Evolutionary conservation across 2,329 filamentous ascomycete species (phyloP).

Genomic region (Cladosporium sp.): DNA sequence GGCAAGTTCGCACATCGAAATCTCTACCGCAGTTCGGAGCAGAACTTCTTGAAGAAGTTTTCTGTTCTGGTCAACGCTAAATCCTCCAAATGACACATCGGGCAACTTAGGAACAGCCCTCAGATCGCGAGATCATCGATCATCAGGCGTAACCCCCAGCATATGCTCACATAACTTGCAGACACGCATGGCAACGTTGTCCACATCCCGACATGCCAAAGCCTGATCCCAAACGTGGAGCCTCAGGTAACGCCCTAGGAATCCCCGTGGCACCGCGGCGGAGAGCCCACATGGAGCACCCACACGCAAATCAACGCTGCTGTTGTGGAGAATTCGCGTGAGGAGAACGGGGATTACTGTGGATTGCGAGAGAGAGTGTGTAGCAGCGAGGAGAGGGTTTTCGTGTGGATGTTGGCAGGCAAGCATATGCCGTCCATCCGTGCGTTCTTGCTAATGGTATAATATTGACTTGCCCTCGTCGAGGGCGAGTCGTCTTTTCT

Average conservation of each 20-base stretch:
- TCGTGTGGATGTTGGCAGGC: background rate
- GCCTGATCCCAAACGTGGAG: constrained; percentile 3
- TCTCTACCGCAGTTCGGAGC: background rate
- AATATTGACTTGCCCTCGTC: constrained; percentile 4
- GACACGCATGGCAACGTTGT: background rate
- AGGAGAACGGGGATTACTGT: constrained; percentile 6
- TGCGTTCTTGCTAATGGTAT: constrained; percentile 10
- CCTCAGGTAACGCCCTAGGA: constrained; percentile 4
- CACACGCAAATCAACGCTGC: constrained; percentile 17
- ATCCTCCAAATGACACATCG: constrained; percentile 11
- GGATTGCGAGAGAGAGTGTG: background rate
- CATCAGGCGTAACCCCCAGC: constrained; percentile 1
- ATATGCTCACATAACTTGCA: background rate
- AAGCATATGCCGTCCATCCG: constrained; percentile 18
- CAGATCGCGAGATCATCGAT: background rate
- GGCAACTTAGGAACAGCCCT: constrained; percentile 2
- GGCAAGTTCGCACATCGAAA: background rate
- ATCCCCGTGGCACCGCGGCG: constrained; percentile 19
- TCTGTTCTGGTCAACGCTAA: background rate
- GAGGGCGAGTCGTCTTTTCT: background rate
- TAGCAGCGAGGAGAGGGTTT: background rate
- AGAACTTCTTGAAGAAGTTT: background rate
- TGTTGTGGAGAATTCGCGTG: constrained; percentile 16
- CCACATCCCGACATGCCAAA: constrained; percentile 16
- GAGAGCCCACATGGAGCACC: constrained; percentile 20